A percentile compares a stretch with the other conserved stretches of the same genome.
These are phyloP conservation scores for Periconia digitata DNA, from an alignment of 2,329 filamentous ascomycete species.

Conservation along the genomic window DNA sequence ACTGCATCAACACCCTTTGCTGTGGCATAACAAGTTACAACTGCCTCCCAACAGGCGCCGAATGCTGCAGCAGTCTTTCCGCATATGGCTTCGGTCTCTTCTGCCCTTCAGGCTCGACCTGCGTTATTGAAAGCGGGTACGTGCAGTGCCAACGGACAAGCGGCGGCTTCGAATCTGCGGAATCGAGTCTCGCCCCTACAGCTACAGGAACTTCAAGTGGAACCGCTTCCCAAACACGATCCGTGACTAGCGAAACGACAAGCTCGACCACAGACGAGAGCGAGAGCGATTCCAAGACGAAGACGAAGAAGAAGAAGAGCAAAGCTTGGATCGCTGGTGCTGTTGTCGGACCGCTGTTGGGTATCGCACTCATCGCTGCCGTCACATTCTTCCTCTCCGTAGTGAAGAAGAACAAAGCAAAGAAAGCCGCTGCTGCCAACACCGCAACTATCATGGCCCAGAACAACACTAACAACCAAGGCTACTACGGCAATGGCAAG, in stretches of 20 bases:
- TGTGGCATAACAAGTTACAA: slow-evolving; percentile 4
- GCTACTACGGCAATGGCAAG: neutral
- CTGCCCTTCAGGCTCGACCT: slow-evolving; percentile 1
- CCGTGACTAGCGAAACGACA: neutral
- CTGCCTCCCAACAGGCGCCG: slow-evolving; percentile 1
- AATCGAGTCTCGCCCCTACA: neutral
- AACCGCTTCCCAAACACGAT: neutral
- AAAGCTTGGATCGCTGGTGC: slow-evolving; percentile 19
- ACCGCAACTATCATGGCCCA: neutral
- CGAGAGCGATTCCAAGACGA: neutral
- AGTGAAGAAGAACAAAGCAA: slow-evolving; percentile 10
- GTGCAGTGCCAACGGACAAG: neutral
- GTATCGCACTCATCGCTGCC: slow-evolving; percentile 13
- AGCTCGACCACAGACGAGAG: neutral
- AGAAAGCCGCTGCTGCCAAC: neutral
- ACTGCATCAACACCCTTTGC: slow-evolving; percentile 3
- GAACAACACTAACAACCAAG: neutral
- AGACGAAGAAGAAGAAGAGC: neutral
- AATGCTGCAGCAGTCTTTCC: slow-evolving; percentile 1
- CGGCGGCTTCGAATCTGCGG: neutral
- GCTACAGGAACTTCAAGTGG: neutral
- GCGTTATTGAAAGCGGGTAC: neutral
- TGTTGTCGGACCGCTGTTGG: slow-evolving; percentile 15
- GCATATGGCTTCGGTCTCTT: slow-evolving; percentile 1
- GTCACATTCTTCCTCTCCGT: slow-evolving; percentile 14